Evolutionary conservation across 768 basidiomycete genomes (phyloP).

Genomic region (Tulasnella sp.): DNA sequence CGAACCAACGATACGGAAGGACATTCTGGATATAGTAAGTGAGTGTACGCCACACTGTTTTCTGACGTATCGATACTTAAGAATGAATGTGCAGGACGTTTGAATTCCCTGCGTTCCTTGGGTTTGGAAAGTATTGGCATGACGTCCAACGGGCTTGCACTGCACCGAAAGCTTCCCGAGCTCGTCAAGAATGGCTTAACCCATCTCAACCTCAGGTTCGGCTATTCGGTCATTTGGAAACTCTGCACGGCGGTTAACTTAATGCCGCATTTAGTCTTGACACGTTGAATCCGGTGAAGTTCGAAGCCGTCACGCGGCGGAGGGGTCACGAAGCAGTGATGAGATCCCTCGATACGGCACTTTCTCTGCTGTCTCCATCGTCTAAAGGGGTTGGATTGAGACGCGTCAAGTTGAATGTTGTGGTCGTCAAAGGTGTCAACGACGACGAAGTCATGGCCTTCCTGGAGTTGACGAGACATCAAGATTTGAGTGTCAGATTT

Average conservation of each 20-base stretch:
- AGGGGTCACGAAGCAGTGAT: slow-evolving; percentile 65
- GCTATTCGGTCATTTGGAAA: slow-evolving; percentile 25
- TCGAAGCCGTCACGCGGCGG: slow-evolving; percentile 76
- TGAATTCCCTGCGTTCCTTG: slow-evolving; percentile 46
- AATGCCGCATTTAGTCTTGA: slow-evolving; percentile 45
- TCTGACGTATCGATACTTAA: neutral
- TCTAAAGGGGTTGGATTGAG: slow-evolving; percentile 31
- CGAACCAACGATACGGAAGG: slow-evolving; percentile 76
- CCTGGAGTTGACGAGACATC: slow-evolving; percentile 58
- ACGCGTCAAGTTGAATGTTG: slow-evolving; percentile 73
- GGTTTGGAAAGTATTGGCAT: slow-evolving; percentile 70
- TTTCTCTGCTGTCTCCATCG: slow-evolving; percentile 21
- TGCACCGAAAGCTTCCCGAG: slow-evolving; percentile 59
- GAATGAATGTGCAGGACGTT: slow-evolving; percentile 32
- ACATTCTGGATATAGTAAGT: slow-evolving; percentile 60
- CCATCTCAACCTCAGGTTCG: slow-evolving; percentile 47
- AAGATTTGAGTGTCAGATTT: slow-evolving; percentile 60
- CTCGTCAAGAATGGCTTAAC: slow-evolving; percentile 63
- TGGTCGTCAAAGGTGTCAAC: slow-evolving; percentile 71
- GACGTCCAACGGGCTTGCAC: slow-evolving; percentile 72
- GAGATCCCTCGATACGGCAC: slow-evolving; percentile 50
- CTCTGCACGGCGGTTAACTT: neutral
- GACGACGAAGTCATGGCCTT: slow-evolving; percentile 72
- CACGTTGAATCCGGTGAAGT: slow-evolving; percentile 76
- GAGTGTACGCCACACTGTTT: slow-evolving; percentile 17